Conservation (phyloP, 768 basidiomycete species). For the Russula sp. region DNA sequence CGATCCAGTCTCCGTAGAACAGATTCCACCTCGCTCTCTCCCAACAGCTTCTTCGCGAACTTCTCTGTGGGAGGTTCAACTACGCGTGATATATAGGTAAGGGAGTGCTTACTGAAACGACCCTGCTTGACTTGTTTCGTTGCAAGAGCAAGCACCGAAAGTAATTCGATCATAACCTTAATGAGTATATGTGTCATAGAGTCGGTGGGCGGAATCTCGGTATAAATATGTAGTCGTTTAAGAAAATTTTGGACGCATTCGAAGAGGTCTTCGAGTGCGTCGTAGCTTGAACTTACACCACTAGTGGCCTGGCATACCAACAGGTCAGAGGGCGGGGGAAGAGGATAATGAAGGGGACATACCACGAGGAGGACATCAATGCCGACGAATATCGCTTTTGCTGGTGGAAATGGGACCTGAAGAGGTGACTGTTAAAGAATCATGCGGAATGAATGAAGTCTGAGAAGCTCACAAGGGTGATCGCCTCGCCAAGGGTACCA, state of each 20-base stretch:
- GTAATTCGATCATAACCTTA: constrained; percentile 1
- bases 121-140: constrained; percentile 4
- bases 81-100: neutral
- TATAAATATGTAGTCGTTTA: constrained; percentile 2
- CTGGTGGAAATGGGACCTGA: neutral
- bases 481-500: neutral
- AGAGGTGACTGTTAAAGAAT: neutral
- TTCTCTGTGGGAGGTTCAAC: neutral
- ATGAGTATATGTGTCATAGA: neutral
- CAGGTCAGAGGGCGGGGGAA: neutral
- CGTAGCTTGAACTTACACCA: neutral
- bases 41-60: constrained; percentile 6
- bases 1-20: neutral
- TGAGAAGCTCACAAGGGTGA: neutral
- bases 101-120: neutral
- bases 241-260: neutral
- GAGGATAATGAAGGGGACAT: neutral
- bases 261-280: neutral
- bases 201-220: neutral
- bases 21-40: neutral
- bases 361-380: constrained; percentile 2
- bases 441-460: neutral
- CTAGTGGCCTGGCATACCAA: neutral
- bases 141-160: constrained; percentile 9
- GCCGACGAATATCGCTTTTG: constrained; percentile 10